A percentile compares a stretch with the other conserved stretches of the same genome.
These are phyloP conservation scores for Oryza nivara DNA, from an alignment of 176 grass and related monocot species.

Conservation along the genomic window DNA sequence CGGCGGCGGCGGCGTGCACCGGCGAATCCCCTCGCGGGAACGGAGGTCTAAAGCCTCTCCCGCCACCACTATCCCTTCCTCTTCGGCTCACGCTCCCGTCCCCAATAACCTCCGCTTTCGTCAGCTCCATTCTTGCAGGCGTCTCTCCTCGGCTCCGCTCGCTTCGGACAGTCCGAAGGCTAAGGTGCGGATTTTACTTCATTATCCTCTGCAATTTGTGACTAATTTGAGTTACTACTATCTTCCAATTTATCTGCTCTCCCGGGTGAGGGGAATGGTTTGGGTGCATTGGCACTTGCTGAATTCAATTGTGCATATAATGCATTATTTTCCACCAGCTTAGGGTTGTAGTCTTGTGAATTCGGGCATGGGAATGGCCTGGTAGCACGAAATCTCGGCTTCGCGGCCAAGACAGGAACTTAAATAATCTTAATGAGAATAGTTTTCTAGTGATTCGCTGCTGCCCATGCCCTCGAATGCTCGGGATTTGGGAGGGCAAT, in stretches of 20 bases:
- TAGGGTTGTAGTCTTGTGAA: not conserved
- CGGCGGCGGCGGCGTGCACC: not conserved
- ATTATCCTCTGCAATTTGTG: not conserved
- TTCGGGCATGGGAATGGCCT: not conserved
- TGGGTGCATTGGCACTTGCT: not conserved
- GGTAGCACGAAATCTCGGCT: not conserved
- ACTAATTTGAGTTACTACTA: not conserved
- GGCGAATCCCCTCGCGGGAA: not conserved
- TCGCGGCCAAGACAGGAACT: not conserved
- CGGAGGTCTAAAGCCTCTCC: not conserved
- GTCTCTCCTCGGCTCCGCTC: not conserved
- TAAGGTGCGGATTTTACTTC: not conserved
- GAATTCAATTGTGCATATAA: no score
- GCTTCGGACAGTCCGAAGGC: not conserved
- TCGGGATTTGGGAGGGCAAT: not conserved
- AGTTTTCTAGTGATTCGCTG: not conserved
- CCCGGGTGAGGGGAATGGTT: not conserved
- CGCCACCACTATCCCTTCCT: not conserved
- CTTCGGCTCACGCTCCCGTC: not conserved
- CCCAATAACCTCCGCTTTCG: not conserved
- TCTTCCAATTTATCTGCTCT: not conserved
- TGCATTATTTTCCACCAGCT: no score
- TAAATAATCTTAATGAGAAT: not conserved
- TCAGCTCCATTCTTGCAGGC: not conserved
- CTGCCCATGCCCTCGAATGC: not conserved